phyloP scores from a whole-genome alignment of 176 grass and related monocot genomes.

The Chrysopogon serrulatus region DNA sequence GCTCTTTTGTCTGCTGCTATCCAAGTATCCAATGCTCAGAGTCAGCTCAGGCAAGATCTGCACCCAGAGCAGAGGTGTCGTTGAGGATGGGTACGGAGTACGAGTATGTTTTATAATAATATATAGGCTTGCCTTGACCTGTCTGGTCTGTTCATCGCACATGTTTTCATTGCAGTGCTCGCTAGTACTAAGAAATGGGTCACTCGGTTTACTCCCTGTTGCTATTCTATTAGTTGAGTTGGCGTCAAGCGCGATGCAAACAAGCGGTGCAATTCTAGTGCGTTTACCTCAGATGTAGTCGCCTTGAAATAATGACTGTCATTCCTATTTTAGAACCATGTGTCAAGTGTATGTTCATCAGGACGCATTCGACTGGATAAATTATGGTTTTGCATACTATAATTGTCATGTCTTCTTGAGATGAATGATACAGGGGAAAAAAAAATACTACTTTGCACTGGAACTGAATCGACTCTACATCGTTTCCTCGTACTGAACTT shows the following conservation, averaged over 20 bases:
- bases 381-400: no score
- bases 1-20: neutral
- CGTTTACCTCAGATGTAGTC: neutral
- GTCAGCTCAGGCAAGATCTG: conserved; percentile 16
- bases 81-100: no score
- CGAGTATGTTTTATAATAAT: neutral
- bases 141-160: neutral
- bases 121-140: neutral
- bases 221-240: neutral
- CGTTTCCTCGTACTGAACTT: neutral
- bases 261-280: neutral
- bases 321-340: neutral
- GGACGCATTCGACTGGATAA: no score
- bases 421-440: neutral
- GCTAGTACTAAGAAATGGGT: neutral
- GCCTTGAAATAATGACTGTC: no score
- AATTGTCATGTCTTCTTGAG: neutral
- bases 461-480: neutral
- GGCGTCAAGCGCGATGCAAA: neutral
- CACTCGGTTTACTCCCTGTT: neutral
- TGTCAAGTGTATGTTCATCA: no score
- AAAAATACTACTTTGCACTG: neutral
- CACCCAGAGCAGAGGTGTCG: neutral
- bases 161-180: neutral
- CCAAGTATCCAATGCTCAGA: no score